A percentile compares a stretch with the other conserved stretches of the same genome.
phyloP scores from a whole-genome alignment of 2,329 filamentous ascomycete genomes.

The Aspergillus fischeri region DNA sequence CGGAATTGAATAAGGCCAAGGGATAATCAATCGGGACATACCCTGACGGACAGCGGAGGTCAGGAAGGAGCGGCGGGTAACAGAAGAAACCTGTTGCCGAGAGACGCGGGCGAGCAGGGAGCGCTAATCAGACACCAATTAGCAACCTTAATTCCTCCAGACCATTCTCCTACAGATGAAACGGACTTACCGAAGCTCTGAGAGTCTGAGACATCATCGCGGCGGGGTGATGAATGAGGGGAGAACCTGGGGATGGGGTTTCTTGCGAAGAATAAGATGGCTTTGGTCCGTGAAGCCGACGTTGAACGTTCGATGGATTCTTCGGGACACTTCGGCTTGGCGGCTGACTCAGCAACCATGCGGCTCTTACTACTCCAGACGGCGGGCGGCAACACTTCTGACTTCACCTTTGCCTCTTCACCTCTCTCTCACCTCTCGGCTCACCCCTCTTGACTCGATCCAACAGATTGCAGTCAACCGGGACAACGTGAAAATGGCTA shows the following conservation, averaged over 20 bases:
- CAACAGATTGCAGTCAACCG: slow-evolving; percentile 12
- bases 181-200: slow-evolving; percentile 54
- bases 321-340: slow-evolving; percentile 26
- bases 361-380: slow-evolving; percentile 13
- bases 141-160: slow-evolving; percentile 4
- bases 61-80: slow-evolving; percentile 61
- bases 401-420: slow-evolving; percentile 7
- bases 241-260: slow-evolving; percentile 13
- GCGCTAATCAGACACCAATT: slow-evolving; percentile 44
- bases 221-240: slow-evolving; percentile 28
- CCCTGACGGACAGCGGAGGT: slow-evolving; percentile 59
- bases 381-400: background rate
- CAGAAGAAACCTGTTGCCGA: slow-evolving; percentile 53
- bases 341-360: slow-evolving; percentile 22
- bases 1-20: slow-evolving; percentile 20
- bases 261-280: slow-evolving; percentile 15
- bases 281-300: slow-evolving; percentile 18
- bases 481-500: slow-evolving; percentile 30
- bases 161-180: slow-evolving; percentile 7
- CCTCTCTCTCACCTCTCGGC: slow-evolving; percentile 9
- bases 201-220: slow-evolving; percentile 59
- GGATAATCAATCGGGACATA: slow-evolving; percentile 37
- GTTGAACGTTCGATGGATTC: slow-evolving; percentile 22
- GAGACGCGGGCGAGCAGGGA: slow-evolving; percentile 58
- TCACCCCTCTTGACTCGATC: slow-evolving; percentile 17